These are phyloP conservation scores for Euryodendron excelsum DNA, from an alignment of 148 eudicot species.

Conservation along the genomic window DNA sequence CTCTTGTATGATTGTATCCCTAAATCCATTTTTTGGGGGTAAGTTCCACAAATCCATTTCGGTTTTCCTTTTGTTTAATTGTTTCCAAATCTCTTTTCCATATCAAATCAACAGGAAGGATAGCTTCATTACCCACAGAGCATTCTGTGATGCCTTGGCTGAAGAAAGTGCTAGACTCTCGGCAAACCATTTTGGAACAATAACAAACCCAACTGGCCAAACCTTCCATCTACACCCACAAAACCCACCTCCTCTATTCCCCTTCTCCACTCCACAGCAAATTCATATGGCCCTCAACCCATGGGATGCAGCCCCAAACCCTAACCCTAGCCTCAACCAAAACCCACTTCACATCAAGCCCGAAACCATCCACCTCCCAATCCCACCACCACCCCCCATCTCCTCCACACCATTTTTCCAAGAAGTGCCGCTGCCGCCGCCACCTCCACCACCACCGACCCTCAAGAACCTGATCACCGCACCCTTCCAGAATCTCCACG, in stretches of 20 bases:
- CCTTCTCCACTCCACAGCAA: slow-evolving; percentile 20
- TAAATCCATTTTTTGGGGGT: too few relatives aligned
- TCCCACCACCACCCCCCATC: slow-evolving; percentile 19
- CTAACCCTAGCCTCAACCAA: slow-evolving; percentile 23
- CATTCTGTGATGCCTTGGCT: slow-evolving; percentile 84
- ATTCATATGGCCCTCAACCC: slow-evolving; percentile 25
- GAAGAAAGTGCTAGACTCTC: slow-evolving; percentile 74
- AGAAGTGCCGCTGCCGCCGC: too few relatives aligned
- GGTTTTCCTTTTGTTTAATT: too few relatives aligned
- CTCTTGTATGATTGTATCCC: too few relatives aligned
- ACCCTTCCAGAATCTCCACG: slow-evolving; percentile 12
- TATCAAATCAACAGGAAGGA: slow-evolving; percentile 49
- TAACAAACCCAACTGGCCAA: background rate
- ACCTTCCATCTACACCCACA: slow-evolving; percentile 4
- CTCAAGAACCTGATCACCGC: slow-evolving; percentile 1
- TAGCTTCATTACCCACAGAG: slow-evolving; percentile 80
- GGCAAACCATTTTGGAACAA: slow-evolving; percentile 28
- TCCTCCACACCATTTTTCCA: slow-evolving; percentile 23
- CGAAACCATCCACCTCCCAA: slow-evolving; percentile 25
- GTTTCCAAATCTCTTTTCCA: too few relatives aligned
- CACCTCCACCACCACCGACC: slow-evolving; percentile 8
- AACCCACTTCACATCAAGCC: slow-evolving; percentile 30
- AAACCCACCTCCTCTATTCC: slow-evolving; percentile 14
- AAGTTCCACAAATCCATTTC: too few relatives aligned
- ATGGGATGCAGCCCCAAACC: slow-evolving; percentile 39